A percentile compares a stretch with the other conserved stretches of the same genome.
Conservation (phyloP, 2,329 filamentous ascomycete genomes). For the Didymella pomorum region DNA sequence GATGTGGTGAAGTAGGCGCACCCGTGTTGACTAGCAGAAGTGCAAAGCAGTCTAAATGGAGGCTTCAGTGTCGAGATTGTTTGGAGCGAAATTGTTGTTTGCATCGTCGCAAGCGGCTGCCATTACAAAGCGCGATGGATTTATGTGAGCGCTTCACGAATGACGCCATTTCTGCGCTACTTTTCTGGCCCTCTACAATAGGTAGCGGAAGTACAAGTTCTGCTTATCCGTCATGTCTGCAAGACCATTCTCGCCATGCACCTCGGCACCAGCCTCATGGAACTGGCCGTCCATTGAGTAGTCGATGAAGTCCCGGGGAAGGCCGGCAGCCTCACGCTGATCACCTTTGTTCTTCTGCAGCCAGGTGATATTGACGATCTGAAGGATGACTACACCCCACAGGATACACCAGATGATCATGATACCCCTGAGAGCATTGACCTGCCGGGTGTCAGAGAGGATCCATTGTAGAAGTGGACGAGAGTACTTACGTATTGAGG, state of each 20-base stretch:
- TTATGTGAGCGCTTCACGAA: background rate
- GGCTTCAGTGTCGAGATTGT: background rate
- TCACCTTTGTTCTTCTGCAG: conserved; percentile 35
- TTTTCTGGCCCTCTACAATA: conserved; percentile 22
- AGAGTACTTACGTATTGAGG: conserved; percentile 32
- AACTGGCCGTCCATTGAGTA: conserved; percentile 31
- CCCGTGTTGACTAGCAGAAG: no score
- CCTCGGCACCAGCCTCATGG: conserved; percentile 28
- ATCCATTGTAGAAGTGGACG: background rate
- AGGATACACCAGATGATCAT: conserved; percentile 35
- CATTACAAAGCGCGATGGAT: background rate
- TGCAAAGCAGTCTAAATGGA: background rate
- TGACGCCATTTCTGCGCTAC: background rate
- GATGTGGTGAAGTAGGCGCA: background rate
- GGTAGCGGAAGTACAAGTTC: conserved; percentile 34
- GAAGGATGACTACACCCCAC: conserved; percentile 27
- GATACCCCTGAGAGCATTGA: conserved; percentile 35
- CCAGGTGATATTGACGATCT: conserved; percentile 28
- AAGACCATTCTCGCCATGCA: conserved; percentile 34
- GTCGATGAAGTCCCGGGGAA: conserved; percentile 29
- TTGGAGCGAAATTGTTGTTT: background rate
- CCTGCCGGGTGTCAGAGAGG: conserved; percentile 12
- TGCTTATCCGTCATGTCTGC: conserved; percentile 36
- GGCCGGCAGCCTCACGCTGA: conserved; percentile 32
- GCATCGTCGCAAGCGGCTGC: background rate